Evolutionary conservation across 2,329 filamentous ascomycete genomes (phyloP).

Genomic region (Colletotrichum kahawae): DNA sequence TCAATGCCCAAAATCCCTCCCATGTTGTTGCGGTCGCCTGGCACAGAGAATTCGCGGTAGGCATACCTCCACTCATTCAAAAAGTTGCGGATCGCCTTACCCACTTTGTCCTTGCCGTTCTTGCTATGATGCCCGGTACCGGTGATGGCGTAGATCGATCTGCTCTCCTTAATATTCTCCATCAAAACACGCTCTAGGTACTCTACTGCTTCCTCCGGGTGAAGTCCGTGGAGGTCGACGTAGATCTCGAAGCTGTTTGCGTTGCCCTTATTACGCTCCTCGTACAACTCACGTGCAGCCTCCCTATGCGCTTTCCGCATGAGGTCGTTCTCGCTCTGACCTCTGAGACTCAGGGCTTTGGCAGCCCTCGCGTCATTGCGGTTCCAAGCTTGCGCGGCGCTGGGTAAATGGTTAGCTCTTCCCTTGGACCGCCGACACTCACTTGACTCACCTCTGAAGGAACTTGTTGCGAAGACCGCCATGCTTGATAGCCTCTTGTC

Average conservation of each 20-base stretch:
- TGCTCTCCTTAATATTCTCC: conserved; percentile 75
- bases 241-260: conserved; percentile 75
- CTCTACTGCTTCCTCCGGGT: conserved; percentile 94
- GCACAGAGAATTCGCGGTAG: conserved; percentile 94
- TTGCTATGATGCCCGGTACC: conserved; percentile 98
- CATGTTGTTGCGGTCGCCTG: conserved; percentile 83
- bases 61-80: conserved; percentile 95
- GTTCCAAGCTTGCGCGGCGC: conserved; percentile 97
- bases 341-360: conserved; percentile 90
- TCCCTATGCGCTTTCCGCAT: conserved; percentile 98
- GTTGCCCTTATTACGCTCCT: conserved; percentile 83
- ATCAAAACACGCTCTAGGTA: conserved; percentile 89
- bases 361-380: conserved; percentile 95
- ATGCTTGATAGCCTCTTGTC: conserved; percentile 96
- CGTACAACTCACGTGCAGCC: conserved; percentile 89
- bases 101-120: conserved; percentile 98
- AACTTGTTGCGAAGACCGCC: conserved; percentile 97
- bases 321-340: conserved; percentile 94
- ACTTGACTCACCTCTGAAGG: conserved; percentile 75
- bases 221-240: conserved; percentile 96
- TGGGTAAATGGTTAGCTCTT: conserved; percentile 37
- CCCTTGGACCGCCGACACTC: neutral
- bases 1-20: conserved; percentile 79
- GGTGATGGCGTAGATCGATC: conserved; percentile 92
- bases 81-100: conserved; percentile 89